Percentiles rank a stretch among this genome's conserved stretches.
Conservation (phyloP, 2,329 filamentous ascomycete genomes). For the Diaporthe ampelina region DNA sequence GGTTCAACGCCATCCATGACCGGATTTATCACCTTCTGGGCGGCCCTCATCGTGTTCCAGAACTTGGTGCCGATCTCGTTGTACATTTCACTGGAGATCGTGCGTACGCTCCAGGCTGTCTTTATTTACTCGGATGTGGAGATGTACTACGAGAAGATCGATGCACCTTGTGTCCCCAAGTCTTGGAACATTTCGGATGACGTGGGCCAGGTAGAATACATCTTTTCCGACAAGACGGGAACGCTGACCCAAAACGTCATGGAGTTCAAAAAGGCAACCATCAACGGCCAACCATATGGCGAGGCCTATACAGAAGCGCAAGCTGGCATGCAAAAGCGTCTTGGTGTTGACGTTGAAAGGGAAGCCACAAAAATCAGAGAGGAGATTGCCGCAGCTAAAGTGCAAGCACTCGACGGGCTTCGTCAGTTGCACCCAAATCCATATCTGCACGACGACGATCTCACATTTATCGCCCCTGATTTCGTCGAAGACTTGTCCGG, state of each 20-base stretch:
- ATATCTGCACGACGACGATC: conserved; percentile 87
- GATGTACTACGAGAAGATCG: conserved; percentile 97
- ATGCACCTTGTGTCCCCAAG: conserved; percentile 96
- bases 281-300: conserved; percentile 96
- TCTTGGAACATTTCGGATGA: conserved; percentile 99
- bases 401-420: conserved; percentile 79
- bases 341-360: conserved; percentile 88
- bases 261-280: conserved; percentile 99
- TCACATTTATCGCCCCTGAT: conserved; percentile 94
- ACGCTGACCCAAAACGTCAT: conserved; percentile 94
- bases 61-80: conserved; percentile 99
- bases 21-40: conserved; percentile 98
- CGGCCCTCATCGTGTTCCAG: conserved; percentile 93
- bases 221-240: conserved; percentile 96
- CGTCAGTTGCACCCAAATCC: conserved; percentile 88
- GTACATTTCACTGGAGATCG: conserved; percentile 97
- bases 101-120: conserved; percentile 91
- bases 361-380: conserved; percentile 79
- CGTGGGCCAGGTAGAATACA: conserved; percentile 97
- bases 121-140: conserved; percentile 97
- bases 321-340: conserved; percentile 92
- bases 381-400: conserved; percentile 84
- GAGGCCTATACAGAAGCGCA: conserved; percentile 98
- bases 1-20: conserved; percentile 81
- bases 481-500: conserved; percentile 88